Percentiles rank a stretch among this genome's conserved stretches.
Conservation (phyloP, 2,329 filamentous ascomycete genomes). For the Niveomyces coronatus region DNA sequence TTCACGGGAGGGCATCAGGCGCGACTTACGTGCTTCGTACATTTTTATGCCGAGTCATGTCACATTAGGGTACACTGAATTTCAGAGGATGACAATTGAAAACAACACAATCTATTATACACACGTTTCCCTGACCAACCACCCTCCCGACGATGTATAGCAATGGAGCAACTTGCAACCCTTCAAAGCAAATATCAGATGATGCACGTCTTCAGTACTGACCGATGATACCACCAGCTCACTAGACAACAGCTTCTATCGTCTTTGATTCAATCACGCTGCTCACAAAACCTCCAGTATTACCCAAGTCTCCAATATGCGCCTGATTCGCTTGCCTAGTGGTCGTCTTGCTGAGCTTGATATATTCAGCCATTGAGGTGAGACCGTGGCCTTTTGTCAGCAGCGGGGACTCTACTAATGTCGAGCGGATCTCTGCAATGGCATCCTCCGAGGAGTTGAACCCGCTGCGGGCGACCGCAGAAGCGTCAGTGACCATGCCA, state of each 20-base stretch:
- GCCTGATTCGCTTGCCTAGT: not conserved
- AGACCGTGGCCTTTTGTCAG: not conserved
- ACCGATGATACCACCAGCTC: too few species aligned
- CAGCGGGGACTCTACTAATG: not conserved
- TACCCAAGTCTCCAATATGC: conserved; percentile 3
- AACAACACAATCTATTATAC: conserved; percentile 1
- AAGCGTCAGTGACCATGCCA: not conserved
- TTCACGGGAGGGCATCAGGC: conserved; percentile 5
- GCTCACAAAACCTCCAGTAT: not conserved
- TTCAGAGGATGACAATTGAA: not conserved
- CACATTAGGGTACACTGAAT: not conserved
- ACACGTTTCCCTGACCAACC: too few species aligned
- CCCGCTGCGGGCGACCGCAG: not conserved
- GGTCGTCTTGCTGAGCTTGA: not conserved
- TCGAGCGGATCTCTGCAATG: conserved; percentile 5
- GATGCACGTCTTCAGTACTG: too few species aligned
- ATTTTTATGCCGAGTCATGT: conserved; percentile 2
- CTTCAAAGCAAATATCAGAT: conserved; percentile 4
- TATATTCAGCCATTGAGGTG: conserved; percentile 4
- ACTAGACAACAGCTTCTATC: not conserved
- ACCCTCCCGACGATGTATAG: too few species aligned
- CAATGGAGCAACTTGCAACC: conserved; percentile 2
- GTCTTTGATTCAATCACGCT: not conserved
- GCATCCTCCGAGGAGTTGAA: not conserved
- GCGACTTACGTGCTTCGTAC: conserved; percentile 4